A percentile compares a stretch with the other conserved stretches of the same genome.
Evolutionary conservation across 108 stramenopile genomes (phyloP).

Genomic region (Cyclotella kingstonii): DNA sequence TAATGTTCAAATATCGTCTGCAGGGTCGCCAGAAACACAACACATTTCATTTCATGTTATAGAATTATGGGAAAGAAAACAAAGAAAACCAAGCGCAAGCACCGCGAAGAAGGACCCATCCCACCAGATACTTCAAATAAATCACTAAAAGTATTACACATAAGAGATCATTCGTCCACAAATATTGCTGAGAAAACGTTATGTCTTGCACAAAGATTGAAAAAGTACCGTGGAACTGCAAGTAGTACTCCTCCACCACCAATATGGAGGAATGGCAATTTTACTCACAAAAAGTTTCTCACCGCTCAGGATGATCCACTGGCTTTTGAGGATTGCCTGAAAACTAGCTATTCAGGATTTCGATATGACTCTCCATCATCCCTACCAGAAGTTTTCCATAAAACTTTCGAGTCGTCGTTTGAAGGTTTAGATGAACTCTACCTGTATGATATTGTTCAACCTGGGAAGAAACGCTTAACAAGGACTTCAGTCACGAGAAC

Average conservation of each 20-base stretch:
- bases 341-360: constrained; percentile 55
- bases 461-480: constrained; percentile 73
- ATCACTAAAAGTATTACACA: too few species aligned
- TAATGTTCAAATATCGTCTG: too few species aligned
- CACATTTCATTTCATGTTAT: too few species aligned
- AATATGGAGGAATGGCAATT: not conserved
- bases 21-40: too few species aligned
- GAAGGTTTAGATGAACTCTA: constrained; percentile 54
- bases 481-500: constrained; percentile 78
- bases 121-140: too few species aligned
- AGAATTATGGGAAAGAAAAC: too few species aligned
- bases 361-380: constrained; percentile 33
- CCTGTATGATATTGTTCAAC: constrained; percentile 78
- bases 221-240: constrained; percentile 9
- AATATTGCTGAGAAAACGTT: not conserved
- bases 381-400: constrained; percentile 31
- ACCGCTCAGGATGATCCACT: constrained; percentile 36
- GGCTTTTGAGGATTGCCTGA: constrained; percentile 41
- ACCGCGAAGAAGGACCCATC: too few species aligned
- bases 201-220: constrained; percentile 6
- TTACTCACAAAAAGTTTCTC: constrained; percentile 20
- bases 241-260: constrained; percentile 8
- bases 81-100: too few species aligned
- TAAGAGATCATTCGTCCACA: too few species aligned
- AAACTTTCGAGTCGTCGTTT: constrained; percentile 37